These are phyloP conservation scores for Nadsonia fulvescens DNA, from an alignment of 805 yeast species.

Conservation along the genomic window DNA sequence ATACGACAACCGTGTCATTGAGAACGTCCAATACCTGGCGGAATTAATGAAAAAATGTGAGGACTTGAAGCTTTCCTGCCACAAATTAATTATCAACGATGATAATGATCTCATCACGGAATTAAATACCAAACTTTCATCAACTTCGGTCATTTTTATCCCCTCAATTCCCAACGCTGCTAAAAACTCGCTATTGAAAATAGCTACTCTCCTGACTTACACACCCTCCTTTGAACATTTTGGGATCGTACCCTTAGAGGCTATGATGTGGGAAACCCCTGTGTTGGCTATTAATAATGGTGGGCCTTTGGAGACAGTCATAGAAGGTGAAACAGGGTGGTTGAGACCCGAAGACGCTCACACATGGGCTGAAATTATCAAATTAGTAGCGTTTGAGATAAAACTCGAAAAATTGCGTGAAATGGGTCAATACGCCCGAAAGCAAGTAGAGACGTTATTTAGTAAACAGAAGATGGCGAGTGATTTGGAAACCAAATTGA, in stretches of 20 bases:
- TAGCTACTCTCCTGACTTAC: slow-evolving; percentile 48
- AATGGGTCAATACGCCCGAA: slow-evolving; percentile 18
- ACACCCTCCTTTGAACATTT: slow-evolving; percentile 91
- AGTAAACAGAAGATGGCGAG: slow-evolving; percentile 16
- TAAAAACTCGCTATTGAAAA: slow-evolving; percentile 42
- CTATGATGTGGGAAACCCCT: slow-evolving; percentile 70
- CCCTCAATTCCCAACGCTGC: slow-evolving; percentile 59
- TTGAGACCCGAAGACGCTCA: slow-evolving; percentile 15
- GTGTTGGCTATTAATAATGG: slow-evolving; percentile 80
- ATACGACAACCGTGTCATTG: slow-evolving; percentile 56
- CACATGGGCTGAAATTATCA: slow-evolving; percentile 21
- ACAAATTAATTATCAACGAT: not conserved
- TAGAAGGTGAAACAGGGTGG: slow-evolving; percentile 24
- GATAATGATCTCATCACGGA: slow-evolving; percentile 1
- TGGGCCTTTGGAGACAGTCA: slow-evolving; percentile 77
- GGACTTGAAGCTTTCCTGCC: not conserved
- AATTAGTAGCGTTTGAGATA: slow-evolving; percentile 11
- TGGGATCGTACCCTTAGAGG: slow-evolving; percentile 94
- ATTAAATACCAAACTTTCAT: slow-evolving; percentile 1
- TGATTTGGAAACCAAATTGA: slow-evolving; percentile 11
- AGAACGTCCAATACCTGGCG: slow-evolving; percentile 53
- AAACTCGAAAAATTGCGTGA: slow-evolving; percentile 8
- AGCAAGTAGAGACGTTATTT: slow-evolving; percentile 16
- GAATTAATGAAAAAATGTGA: slow-evolving; percentile 28
- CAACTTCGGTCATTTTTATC: slow-evolving; percentile 37